phyloP scores from a whole-genome alignment of 2,329 filamentous ascomycete genomes.

The Sphaerostilbella broomeana region DNA sequence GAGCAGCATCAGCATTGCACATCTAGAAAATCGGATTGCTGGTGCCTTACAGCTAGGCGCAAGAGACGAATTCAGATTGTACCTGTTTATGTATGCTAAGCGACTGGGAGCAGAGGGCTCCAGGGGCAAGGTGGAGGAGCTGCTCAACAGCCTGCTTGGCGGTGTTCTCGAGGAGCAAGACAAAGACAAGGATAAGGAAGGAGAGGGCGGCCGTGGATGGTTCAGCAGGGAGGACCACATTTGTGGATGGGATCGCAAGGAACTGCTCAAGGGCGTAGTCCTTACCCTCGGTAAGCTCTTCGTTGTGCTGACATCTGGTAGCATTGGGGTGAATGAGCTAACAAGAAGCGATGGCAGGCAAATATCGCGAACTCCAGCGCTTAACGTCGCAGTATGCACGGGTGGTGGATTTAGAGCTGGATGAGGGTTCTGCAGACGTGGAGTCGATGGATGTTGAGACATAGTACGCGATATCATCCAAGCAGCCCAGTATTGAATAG shows the following conservation, averaged over 20 bases:
- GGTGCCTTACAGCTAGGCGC: conserved; percentile 79
- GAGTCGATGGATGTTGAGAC: conserved; percentile 38
- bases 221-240: conserved; percentile 50
- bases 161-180: conserved; percentile 55
- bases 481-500: too few relatives aligned
- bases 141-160: conserved; percentile 75
- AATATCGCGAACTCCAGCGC: conserved; percentile 90
- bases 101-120: conserved; percentile 85
- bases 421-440: conserved; percentile 38
- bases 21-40: conserved; percentile 90
- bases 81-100: conserved; percentile 98
- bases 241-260: conserved; percentile 85
- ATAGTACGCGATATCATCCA: too few relatives aligned
- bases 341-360: conserved; percentile 52
- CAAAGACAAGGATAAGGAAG: conserved; percentile 29
- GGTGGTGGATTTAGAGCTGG: conserved; percentile 58
- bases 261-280: conserved; percentile 83
- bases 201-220: conserved; percentile 20
- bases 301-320: background rate
- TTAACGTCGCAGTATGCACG: conserved; percentile 93
- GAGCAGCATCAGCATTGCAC: conserved; percentile 82
- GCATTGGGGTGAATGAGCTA: too few relatives aligned
- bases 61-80: conserved; percentile 86
- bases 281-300: conserved; percentile 74
- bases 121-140: conserved; percentile 83